These are phyloP conservation scores for Tuber borchii DNA, from an alignment of 495 filamentous ascomycete species.

Conservation along the genomic window DNA sequence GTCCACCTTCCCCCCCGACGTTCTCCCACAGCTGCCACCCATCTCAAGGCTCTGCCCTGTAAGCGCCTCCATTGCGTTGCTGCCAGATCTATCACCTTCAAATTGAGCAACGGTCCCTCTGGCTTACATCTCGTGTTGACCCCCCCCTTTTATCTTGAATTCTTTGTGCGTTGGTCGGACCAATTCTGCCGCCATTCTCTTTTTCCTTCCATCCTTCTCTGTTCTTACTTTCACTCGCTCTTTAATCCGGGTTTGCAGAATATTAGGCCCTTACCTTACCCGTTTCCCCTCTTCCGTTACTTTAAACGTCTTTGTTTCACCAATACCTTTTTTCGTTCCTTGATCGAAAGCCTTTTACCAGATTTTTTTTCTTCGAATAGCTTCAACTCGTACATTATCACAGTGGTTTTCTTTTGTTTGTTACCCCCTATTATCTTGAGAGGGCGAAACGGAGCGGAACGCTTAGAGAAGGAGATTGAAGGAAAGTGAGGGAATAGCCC, in stretches of 20 bases:
- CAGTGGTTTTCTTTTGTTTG: not conserved
- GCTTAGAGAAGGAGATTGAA: not conserved
- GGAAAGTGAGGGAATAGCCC: not conserved
- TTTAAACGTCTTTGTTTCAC: slow-evolving; percentile 11
- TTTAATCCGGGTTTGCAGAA: slow-evolving; percentile 25
- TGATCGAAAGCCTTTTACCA: not conserved
- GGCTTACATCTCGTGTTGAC: slow-evolving; percentile 23
- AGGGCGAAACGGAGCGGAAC: not conserved
- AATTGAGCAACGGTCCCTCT: slow-evolving; percentile 26
- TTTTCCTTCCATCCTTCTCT: not conserved
- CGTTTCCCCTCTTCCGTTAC: slow-evolving; percentile 21
- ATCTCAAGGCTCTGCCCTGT: slow-evolving; percentile 24
- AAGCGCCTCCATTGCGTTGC: slow-evolving; percentile 32
- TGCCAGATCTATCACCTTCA: slow-evolving; percentile 29
- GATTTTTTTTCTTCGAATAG: not conserved
- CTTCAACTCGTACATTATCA: not conserved
- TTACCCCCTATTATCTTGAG: not conserved
- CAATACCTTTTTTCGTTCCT: slow-evolving; percentile 20
- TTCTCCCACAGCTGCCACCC: slow-evolving; percentile 18
- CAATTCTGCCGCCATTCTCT: slow-evolving; percentile 27
- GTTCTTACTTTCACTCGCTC: not conserved
- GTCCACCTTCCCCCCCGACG: slow-evolving; percentile 25
- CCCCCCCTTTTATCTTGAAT: slow-evolving; percentile 10
- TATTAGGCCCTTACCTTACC: slow-evolving; percentile 13
- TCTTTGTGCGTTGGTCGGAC: slow-evolving; percentile 25